A percentile compares a stretch with the other conserved stretches of the same genome.
Evolutionary conservation across 108 stramenopile species (phyloP).

Genomic region (Nitzschia sp.): DNA sequence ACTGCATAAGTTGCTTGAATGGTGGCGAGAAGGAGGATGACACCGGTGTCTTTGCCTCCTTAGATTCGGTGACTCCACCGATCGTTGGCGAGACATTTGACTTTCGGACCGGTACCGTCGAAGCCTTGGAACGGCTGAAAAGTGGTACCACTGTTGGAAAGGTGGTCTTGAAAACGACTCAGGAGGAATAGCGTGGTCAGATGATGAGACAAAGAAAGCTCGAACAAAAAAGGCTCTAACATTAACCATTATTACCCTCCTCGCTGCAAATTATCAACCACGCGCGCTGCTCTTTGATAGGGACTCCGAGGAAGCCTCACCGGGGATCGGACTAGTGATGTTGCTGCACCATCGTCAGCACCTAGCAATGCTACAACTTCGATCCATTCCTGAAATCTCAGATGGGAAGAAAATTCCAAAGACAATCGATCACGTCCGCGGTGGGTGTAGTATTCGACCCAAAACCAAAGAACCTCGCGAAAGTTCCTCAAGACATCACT

Average conservation of each 20-base stretch:
- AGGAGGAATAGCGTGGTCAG: constrained; percentile 9
- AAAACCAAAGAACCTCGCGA: constrained; percentile 85
- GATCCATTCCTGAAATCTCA: constrained; percentile 82
- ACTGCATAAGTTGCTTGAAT: constrained; percentile 27
- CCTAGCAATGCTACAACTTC: constrained; percentile 59
- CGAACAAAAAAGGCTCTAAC: too few species aligned
- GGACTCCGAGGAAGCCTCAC: constrained; percentile 59
- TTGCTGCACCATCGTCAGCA: constrained; percentile 71
- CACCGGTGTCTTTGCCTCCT: not conserved
- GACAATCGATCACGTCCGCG: constrained; percentile 83
- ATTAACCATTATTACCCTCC: not conserved
- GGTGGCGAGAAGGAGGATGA: not conserved
- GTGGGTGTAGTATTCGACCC: constrained; percentile 85
- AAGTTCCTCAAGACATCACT: constrained; percentile 61
- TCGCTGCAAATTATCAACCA: constrained; percentile 10
- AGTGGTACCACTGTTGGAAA: constrained; percentile 31
- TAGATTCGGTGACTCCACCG: constrained; percentile 24
- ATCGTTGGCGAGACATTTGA: constrained; percentile 22
- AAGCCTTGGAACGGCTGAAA: constrained; percentile 21
- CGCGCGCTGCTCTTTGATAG: constrained; percentile 45
- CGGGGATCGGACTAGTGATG: constrained; percentile 43
- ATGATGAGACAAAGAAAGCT: too few species aligned
- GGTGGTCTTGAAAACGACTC: constrained; percentile 19
- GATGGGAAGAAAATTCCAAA: constrained; percentile 83
- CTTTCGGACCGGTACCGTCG: constrained; percentile 21